Evolutionary conservation across 2,329 filamentous ascomycete genomes (phyloP).

Genomic region (Aspergillus quadricinctus): DNA sequence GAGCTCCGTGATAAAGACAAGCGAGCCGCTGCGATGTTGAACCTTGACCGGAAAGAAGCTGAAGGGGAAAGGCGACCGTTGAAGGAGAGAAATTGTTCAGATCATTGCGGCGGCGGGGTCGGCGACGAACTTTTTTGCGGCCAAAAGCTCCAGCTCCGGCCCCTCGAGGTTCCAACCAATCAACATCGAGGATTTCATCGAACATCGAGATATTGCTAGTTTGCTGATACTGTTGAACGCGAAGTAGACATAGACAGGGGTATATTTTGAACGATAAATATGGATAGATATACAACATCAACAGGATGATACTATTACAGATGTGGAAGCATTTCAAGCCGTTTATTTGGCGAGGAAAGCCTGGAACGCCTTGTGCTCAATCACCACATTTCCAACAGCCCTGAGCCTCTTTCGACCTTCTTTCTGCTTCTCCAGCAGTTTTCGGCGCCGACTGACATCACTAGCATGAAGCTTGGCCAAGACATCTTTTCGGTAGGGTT

Average conservation of each 20-base stretch:
- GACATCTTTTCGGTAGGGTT: slow-evolving; percentile 95
- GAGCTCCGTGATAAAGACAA: not conserved
- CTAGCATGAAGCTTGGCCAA: slow-evolving; percentile 87
- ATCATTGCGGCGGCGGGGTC: slow-evolving; percentile 19
- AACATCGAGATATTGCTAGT: not conserved
- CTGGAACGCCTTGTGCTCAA: slow-evolving; percentile 94
- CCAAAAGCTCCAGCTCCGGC: slow-evolving; percentile 11
- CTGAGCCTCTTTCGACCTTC: slow-evolving; percentile 85
- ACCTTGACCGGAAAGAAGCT: not conserved
- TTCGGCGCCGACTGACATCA: slow-evolving; percentile 75
- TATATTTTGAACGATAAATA: not conserved
- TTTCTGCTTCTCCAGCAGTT: slow-evolving; percentile 94
- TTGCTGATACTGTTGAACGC: not conserved
- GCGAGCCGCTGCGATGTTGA: not conserved
- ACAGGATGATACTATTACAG: slow-evolving; percentile 1
- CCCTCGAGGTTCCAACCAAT: slow-evolving; percentile 15
- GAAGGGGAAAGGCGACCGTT: slow-evolving; percentile 1
- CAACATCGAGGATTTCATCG: slow-evolving; percentile 2
- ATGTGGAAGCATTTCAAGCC: not conserved
- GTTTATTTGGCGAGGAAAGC: slow-evolving; percentile 76
- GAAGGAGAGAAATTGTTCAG: slow-evolving; percentile 14
- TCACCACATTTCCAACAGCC: slow-evolving; percentile 77
- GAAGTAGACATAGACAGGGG: not conserved
- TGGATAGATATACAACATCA: not conserved
- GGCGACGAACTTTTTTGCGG: slow-evolving; percentile 24